phyloP scores from a whole-genome alignment of 805 yeast genomes.

The Candida broadrunensis region DNA sequence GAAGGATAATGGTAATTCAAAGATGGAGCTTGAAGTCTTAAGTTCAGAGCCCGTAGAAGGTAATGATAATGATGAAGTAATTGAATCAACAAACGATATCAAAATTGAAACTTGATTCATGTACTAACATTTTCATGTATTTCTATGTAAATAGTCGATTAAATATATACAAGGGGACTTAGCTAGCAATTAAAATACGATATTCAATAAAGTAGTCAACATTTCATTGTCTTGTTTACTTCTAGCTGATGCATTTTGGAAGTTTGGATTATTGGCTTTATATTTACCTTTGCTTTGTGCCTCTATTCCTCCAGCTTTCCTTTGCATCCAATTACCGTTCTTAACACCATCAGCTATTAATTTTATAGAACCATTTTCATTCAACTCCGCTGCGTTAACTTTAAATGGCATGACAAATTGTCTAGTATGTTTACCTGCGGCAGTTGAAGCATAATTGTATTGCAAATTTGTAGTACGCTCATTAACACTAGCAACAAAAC shows the following conservation, averaged over 20 bases:
- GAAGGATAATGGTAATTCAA: conserved; percentile 22
- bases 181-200: neutral
- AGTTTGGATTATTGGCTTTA: conserved; percentile 30
- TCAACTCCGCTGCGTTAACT: conserved; percentile 35
- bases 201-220: conserved; percentile 22
- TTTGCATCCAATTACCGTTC: conserved; percentile 39
- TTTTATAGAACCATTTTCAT: conserved; percentile 34
- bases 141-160: neutral
- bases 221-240: conserved; percentile 25
- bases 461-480: conserved; percentile 37
- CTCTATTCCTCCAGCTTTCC: conserved; percentile 10
- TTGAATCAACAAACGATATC: neutral
- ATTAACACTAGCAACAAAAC: conserved; percentile 36
- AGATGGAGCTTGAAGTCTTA: conserved; percentile 12
- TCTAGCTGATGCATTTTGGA: conserved; percentile 32
- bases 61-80: neutral
- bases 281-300: conserved; percentile 11
- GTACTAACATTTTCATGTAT: neutral
- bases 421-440: conserved; percentile 39
- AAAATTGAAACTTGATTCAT: neutral
- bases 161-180: conserved; percentile 9
- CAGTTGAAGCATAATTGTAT: conserved; percentile 35
- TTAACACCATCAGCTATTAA: conserved; percentile 39
- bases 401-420: conserved; percentile 43
- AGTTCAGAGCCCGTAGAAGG: conserved; percentile 1